These are phyloP conservation scores for barrel medic (Medicago truncatula) DNA, from an alignment of 306 rosid genomes.

Conservation along the genomic window MtrunA17r5.0-ANR NC_053047.1:2312001-2312500, in stretches of 20 bases:
- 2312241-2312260: constrained; percentile 88
- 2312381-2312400: too few relatives aligned
- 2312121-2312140: constrained; percentile 90
- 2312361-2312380: too few relatives aligned
- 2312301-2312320: constrained; percentile 9
- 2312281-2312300: not conserved
- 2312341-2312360: not conserved
- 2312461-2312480: not conserved
- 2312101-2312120: constrained; percentile 95
- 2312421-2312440: not conserved
- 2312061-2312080: constrained; percentile 59
- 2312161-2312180: constrained; percentile 76
- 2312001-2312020: constrained; percentile 87
- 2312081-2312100: constrained; percentile 72
- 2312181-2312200: constrained; percentile 62
- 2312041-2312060: constrained; percentile 56
- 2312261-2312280: constrained; percentile 9
- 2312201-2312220: constrained; percentile 61
- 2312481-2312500: too few relatives aligned
- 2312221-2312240: constrained; percentile 72
- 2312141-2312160: constrained; percentile 88
- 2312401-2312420: not conserved
- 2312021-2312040: constrained; percentile 84
- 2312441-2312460: not conserved
- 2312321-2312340: not conserved